Evolutionary conservation across 129 eudicot species (phyloP).

Genomic region (Lactuca sativa): DNA sequence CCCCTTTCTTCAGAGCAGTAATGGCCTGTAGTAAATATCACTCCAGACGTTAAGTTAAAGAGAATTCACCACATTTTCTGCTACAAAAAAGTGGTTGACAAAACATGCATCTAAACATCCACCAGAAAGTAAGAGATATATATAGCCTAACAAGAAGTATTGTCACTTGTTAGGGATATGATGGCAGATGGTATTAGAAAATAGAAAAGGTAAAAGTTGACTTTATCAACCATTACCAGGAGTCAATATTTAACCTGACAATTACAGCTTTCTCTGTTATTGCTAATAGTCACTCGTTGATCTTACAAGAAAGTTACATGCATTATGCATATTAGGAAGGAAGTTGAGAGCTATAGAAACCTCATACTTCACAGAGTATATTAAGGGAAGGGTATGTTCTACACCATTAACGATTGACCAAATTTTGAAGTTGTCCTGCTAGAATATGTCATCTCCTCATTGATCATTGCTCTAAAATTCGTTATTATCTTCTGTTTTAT

Average conservation of each 20-base stretch:
- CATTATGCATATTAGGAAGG: neutral
- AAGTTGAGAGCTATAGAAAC: neutral
- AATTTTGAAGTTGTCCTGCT: neutral
- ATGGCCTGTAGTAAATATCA: slow-evolving; percentile 58
- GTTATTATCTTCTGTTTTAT: neutral
- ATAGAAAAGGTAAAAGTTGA: neutral
- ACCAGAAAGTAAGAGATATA: neutral
- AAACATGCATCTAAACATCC: slow-evolving; percentile 20
- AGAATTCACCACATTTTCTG: slow-evolving; percentile 7
- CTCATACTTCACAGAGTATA: neutral
- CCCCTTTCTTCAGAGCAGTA: slow-evolving; percentile 89
- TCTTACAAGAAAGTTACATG: neutral
- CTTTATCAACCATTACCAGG: neutral
- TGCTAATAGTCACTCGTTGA: slow-evolving; percentile 1
- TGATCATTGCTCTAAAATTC: neutral
- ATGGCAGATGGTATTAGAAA: slow-evolving; percentile 1
- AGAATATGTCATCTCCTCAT: neutral
- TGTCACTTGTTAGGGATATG: neutral
- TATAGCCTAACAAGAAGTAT: slow-evolving; percentile 5
- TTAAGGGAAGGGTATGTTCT: neutral
- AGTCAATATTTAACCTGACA: too few relatives aligned
- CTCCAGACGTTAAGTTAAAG: neutral
- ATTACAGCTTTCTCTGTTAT: neutral
- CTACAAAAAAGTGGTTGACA: slow-evolving; percentile 6
- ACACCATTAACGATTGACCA: neutral